These are phyloP conservation scores for Aspergillus glaucus DNA, from an alignment of 2,329 filamentous ascomycete species.

Conservation along the genomic window DNA sequence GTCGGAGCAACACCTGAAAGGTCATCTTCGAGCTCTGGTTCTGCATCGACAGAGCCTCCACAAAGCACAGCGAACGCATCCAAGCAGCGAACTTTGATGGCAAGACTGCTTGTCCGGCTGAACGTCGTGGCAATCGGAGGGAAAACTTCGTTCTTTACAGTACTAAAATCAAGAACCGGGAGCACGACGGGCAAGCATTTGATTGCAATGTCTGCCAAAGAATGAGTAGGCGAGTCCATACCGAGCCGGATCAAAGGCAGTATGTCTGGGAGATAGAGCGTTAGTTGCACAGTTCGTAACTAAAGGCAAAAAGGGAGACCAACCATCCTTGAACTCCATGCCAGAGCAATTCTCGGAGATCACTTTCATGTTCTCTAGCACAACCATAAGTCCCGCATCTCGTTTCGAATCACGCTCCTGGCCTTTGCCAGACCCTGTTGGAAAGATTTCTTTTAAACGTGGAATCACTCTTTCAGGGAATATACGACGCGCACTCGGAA, in stretches of 20 bases:
- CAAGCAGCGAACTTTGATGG: slow-evolving; percentile 87
- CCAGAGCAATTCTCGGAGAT: slow-evolving; percentile 77
- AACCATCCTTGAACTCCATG: slow-evolving; percentile 90
- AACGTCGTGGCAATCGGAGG: slow-evolving; percentile 87
- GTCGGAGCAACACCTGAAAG: slow-evolving; percentile 59
- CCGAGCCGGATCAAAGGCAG: slow-evolving; percentile 77
- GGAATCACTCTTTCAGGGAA: slow-evolving; percentile 87
- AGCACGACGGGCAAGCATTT: slow-evolving; percentile 72
- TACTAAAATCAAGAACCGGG: slow-evolving; percentile 87
- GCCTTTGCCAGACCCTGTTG: slow-evolving; percentile 46
- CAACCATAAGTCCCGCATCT: slow-evolving; percentile 85
- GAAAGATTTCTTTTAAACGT: slow-evolving; percentile 73
- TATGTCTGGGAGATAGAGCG: slow-evolving; percentile 56
- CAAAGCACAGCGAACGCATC: slow-evolving; percentile 88
- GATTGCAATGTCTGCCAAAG: slow-evolving; percentile 78
- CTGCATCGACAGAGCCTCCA: slow-evolving; percentile 58
- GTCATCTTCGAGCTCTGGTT: slow-evolving; percentile 55
- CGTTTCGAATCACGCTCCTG: slow-evolving; percentile 71
- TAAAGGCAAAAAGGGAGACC: slow-evolving; percentile 22
- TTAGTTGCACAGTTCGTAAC: slow-evolving; percentile 16
- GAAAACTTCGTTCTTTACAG: slow-evolving; percentile 94
- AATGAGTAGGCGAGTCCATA: slow-evolving; percentile 82
- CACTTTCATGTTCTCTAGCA: slow-evolving; percentile 73
- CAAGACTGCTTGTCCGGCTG: slow-evolving; percentile 83
- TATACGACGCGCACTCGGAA: slow-evolving; percentile 69